Evolutionary conservation across 2,329 filamentous ascomycete species (phyloP).

Genomic region (Oidium heveae): DNA sequence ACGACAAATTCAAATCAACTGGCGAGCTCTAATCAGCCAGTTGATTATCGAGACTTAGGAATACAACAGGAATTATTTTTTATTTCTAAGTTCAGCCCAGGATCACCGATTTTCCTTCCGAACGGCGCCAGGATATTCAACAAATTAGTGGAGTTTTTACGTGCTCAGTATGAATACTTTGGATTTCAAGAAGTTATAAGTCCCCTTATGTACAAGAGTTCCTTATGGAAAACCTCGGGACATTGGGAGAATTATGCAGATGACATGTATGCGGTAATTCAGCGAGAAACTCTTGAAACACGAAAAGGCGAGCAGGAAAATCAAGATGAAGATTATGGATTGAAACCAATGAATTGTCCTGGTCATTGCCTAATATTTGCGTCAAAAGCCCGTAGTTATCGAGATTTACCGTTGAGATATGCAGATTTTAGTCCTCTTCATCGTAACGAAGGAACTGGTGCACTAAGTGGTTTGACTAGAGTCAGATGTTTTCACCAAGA

Average conservation of each 20-base stretch:
- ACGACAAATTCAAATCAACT: background rate
- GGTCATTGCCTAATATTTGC: slow-evolving; percentile 47
- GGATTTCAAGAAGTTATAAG: slow-evolving; percentile 77
- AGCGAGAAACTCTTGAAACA: slow-evolving; percentile 13
- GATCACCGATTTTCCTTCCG: slow-evolving; percentile 64
- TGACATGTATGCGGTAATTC: slow-evolving; percentile 69
- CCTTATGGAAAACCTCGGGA: slow-evolving; percentile 63
- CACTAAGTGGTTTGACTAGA: slow-evolving; percentile 57
- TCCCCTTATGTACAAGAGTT: slow-evolving; percentile 74
- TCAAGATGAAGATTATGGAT: slow-evolving; percentile 46
- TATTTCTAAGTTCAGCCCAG: slow-evolving; percentile 55
- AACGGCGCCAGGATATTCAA: slow-evolving; percentile 67
- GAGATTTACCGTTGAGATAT: slow-evolving; percentile 59
- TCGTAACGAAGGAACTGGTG: slow-evolving; percentile 62
- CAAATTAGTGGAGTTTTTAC: slow-evolving; percentile 55
- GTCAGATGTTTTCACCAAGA: slow-evolving; percentile 78
- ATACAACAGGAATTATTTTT: slow-evolving; percentile 53
- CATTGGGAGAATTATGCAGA: slow-evolving; percentile 78
- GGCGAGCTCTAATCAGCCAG: background rate
- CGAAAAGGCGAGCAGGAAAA: slow-evolving; percentile 19
- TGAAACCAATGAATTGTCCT: slow-evolving; percentile 76
- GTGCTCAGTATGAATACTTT: slow-evolving; percentile 61
- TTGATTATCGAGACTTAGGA: slow-evolving; percentile 34
- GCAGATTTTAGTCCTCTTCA: slow-evolving; percentile 77
- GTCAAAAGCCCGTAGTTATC: slow-evolving; percentile 46